Base-by-base conservation (phyloP, 2,329 filamentous ascomycete species). In the Apiospora malaysiana region DNA sequence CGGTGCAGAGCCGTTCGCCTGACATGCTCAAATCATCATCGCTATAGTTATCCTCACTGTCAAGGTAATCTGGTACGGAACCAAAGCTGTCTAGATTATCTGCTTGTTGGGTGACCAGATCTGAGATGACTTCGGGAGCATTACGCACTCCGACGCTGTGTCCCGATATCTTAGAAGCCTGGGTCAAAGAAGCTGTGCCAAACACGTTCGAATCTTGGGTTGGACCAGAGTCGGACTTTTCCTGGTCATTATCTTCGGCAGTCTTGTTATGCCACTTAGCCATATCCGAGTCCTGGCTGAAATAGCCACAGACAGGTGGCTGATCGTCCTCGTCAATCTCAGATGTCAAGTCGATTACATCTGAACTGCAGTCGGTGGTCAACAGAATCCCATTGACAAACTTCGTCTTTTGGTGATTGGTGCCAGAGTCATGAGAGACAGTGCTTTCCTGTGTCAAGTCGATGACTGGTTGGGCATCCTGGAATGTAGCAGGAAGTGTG, bases 281-380 rank as follows among this genome's bases (percentile, higher is more conserved):
- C 21, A 27, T 27, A 6, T 59, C 32, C 18, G 56, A 45, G 1
- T 45, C 42, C 16, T 16, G 14, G 56, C 18, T 18, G 5, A 32
- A 37, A 18, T 51, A 51, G 12, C 49, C 49, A 32, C 18, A 25
- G 25, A 63, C 18, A 40, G 56, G 37, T 6, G 56, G 37, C 21
- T 9, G 56, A 9, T 63, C 56, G n/a, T 37, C 27, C 21, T 37
- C 32, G 37, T 63, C 66, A 16, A 47, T 45, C 16, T 68, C 66
- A 10, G 66, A 32, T 21, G 66, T 68, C 7, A 68, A 47, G 16
- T 68, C 66, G 14, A 68, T 68, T 1, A 68, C 46, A 47, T 37
- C 43, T 37, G 42, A 27, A 14, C 27, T n/a, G n/a, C 4, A 47
- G 21, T 63, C 56, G 21, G 56, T 63, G 23, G 25, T 21, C 4